Base-by-base conservation (phyloP, 2,329 filamentous ascomycete species). In the Penicillium corylophilum region DNA sequence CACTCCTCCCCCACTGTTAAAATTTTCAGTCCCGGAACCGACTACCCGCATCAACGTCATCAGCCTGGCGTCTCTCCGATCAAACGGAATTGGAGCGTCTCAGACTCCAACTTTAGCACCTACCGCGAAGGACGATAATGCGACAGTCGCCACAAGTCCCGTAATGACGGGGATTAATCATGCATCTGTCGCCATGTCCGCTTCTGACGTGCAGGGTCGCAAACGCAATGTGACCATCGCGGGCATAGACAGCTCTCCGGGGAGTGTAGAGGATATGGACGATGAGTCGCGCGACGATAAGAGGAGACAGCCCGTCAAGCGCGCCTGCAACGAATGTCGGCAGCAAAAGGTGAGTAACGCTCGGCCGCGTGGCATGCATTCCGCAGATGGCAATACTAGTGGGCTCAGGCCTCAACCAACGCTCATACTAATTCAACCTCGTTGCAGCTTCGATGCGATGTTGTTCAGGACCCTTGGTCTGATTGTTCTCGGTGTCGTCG, bases 281-380 rank as follows among this genome's bases (percentile, higher is more conserved):
- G 78, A 67, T 40, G 73, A 75, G 28, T 60, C 56, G 42, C 68
- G 71, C 39, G 74, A 76, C 55, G 74, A 77, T 51, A 72, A 69
- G 61, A 74, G 68, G 53, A 68, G 73, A 52, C 72, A 72, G 51
- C 77, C 77, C 2, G 74, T 79, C 55, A 84, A 87, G 72, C 77
- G 84, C 63, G 84, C 84, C 18, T 87, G 84, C 68, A 87, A 87
- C 67, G 83, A 87, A 65, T 88, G 84, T 67, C 77, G 84, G 44
- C 85, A 88, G 69, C 84, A 88, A 64, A 87, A 87, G 77, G 84
- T 87, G 58, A 69, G 68, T 51, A 33, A 20, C 9, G 29, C 9
- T 18, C 23, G 29, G 18, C 23, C 33, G 22, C 22, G 29, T 48
- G 44, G n/a, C 20, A 48, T 54, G 46, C 53, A 41, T 50, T 23